Conservation (phyloP, 495 filamentous ascomycete species). For the Aspergillus coremiiformis region DNA sequence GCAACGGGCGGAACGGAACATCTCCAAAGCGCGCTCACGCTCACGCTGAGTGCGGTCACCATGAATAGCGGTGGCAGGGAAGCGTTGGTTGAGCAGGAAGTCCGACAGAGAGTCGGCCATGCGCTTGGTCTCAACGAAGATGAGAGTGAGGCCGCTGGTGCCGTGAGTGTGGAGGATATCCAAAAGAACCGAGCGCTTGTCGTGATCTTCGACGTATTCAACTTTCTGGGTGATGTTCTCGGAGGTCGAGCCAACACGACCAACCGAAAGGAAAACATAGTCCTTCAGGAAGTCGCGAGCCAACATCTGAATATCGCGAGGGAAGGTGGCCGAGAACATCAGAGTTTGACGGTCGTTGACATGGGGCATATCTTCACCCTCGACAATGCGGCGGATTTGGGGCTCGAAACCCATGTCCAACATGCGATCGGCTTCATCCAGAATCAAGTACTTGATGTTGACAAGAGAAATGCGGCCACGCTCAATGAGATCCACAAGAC, state of each 20-base stretch:
- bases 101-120: constrained; percentile 98
- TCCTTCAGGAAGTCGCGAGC: constrained; percentile 97
- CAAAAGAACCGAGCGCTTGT: constrained; percentile 95
- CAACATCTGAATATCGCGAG: constrained; percentile 97
- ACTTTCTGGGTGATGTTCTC: constrained; percentile 99
- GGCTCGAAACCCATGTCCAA: constrained; percentile 99
- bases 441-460: constrained; percentile 98
- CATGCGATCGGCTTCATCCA: constrained; percentile 99
- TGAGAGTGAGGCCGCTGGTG: constrained; percentile 75
- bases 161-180: constrained; percentile 96
- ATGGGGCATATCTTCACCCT: constrained; percentile 93
- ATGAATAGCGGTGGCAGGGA: constrained; percentile 98
- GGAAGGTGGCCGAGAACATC: constrained; percentile 99
- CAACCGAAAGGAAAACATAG: constrained; percentile 97
- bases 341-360: constrained; percentile 86
- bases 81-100: constrained; percentile 95
- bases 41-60: constrained; percentile 97
- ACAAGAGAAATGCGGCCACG: constrained; percentile 92
- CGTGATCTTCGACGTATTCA: constrained; percentile 92
- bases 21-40: constrained; percentile 94
- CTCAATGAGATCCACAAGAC: constrained; percentile 95
- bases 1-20: constrained; percentile 92
- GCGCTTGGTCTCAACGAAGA: constrained; percentile 99
- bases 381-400: constrained; percentile 96
- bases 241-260: constrained; percentile 97